Evolutionary conservation across 331 rosid genomes (phyloP), one percentile per base, ranked within the genome.

Genomic region (Malus hybrid): DNA sequence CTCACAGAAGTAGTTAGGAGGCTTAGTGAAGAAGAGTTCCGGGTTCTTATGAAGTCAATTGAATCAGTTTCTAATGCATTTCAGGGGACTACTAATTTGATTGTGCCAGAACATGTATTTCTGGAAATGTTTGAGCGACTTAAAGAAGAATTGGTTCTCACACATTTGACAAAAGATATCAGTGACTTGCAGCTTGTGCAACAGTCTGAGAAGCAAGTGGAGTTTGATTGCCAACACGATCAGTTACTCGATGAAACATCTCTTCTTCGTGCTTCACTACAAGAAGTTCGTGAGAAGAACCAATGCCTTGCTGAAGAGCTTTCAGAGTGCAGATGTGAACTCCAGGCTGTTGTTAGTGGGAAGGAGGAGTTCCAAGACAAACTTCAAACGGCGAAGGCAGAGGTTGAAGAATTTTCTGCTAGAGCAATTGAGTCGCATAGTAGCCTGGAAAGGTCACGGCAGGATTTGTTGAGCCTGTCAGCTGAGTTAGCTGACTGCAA

Each of bases 131-230:
- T 89, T 62, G 89, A 88, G 86, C 86, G 80, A 69, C 85, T 95
- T 55, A 88, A 86, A 84, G 99, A 94, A 84, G 93, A 95, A 81
- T 70, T 95, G 64, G 76, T 85, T 72, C 86, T 95, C 60, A 73
- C 91, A 72, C 77, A 77, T 83, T 82, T 82, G 77, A 79, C 81
- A 70, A 85, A 90, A 78, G 89, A 90, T 82, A 74, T 90, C 75
- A 82, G 81, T 78, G 79, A 72, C 79, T 67, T 84, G 83, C 97
- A 92, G 79, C 83, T 87, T 57, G 78, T 84, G 79, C 93, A 90
- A 50, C 93, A 92, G 33, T 80, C 81, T 65, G 91, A 85, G 82
- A 85, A 71, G 66, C 87, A 85, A 72, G 60, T 79, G 73, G 89
- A 86, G 80, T 83, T 84, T 65, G 93, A 90, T 79, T 74, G 72